These are phyloP conservation scores for Lyophyllum semitale DNA, from an alignment of 768 basidiomycete species.

Conservation along the genomic window DNA sequence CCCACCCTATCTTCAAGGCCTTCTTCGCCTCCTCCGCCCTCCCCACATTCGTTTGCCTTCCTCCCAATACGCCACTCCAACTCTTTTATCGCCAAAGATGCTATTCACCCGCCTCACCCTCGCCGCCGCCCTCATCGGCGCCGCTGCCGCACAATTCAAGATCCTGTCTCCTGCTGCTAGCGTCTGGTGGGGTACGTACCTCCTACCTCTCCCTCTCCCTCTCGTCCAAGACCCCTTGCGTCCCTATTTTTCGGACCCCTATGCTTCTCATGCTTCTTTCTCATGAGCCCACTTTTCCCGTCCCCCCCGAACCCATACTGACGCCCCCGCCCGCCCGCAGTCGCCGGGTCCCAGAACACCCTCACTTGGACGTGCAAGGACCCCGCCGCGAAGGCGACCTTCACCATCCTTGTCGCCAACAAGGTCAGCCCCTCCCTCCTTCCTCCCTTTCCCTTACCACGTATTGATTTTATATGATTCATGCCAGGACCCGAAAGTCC, in stretches of 20 bases:
- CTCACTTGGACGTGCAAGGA: slow-evolving; percentile 59
- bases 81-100: slow-evolving; percentile 6
- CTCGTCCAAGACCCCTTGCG: too few species aligned
- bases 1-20: background rate
- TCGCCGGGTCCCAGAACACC: slow-evolving; percentile 57
- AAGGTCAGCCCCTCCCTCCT: slow-evolving; percentile 11
- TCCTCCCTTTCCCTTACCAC: too few species aligned
- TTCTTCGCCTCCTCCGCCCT: slow-evolving; percentile 1
- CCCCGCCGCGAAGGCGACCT: slow-evolving; percentile 33
- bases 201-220: too few species aligned
- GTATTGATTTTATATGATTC: background rate
- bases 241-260: too few species aligned
- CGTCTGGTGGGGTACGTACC: slow-evolving; percentile 63
- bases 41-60: slow-evolving; percentile 12
- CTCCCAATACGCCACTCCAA: too few species aligned
- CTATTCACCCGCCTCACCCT: slow-evolving; percentile 28
- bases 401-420: slow-evolving; percentile 57
- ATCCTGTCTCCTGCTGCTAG: slow-evolving; percentile 47
- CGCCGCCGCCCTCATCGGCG: slow-evolving; percentile 37
- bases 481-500: slow-evolving; percentile 33
- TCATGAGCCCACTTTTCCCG: background rate
- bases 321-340: slow-evolving; percentile 31
- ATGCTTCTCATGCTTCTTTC: background rate
- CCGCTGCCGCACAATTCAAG: slow-evolving; percentile 41
- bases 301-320: background rate